Evolutionary conservation across 2,329 filamentous ascomycete genomes (phyloP).

Genomic region (Fusarium buharicum): DNA sequence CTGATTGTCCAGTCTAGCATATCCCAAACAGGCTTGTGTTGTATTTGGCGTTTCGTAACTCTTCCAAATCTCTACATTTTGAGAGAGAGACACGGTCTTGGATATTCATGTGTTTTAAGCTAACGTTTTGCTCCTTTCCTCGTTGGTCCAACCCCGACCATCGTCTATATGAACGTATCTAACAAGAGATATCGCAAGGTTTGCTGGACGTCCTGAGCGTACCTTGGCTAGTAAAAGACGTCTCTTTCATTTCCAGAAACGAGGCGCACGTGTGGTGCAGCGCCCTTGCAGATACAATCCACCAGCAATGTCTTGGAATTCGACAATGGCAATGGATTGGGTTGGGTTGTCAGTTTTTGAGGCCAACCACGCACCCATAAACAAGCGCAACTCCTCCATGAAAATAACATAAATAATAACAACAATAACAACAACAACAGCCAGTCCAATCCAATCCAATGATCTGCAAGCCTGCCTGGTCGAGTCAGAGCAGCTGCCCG

Average conservation of each 20-base stretch:
- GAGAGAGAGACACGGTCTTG: background rate
- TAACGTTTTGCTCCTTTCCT: conserved; percentile 14
- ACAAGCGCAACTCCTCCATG: conserved; percentile 6
- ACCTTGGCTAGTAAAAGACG: conserved; percentile 6
- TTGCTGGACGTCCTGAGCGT: conserved; percentile 14
- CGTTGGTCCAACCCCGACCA: conserved; percentile 6
- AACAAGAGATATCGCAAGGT: conserved; percentile 5
- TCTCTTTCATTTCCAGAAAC: conserved; percentile 41
- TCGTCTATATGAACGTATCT: conserved; percentile 4
- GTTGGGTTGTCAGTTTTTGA: conserved; percentile 24
- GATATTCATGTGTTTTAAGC: conserved; percentile 14
- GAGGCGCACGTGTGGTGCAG: conserved; percentile 24
- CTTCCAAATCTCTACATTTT: background rate
- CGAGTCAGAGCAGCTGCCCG: conserved; percentile 25
- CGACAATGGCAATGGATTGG: conserved; percentile 9
- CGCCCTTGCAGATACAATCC: conserved; percentile 33
- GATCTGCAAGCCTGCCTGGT: conserved; percentile 16
- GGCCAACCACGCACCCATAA: conserved; percentile 25
- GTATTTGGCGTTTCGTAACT: conserved; percentile 11
- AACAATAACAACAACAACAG: conserved; percentile 21
- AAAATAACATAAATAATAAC: conserved; percentile 23
- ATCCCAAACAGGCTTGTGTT: conserved; percentile 13
- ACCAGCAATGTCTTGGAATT: conserved; percentile 12
- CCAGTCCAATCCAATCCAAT: conserved; percentile 8
- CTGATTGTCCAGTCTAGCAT: conserved; percentile 1